These are phyloP conservation scores for Madurella fahalii DNA, from an alignment of 2,329 filamentous ascomycete genomes.

Conservation along the genomic window DNA sequence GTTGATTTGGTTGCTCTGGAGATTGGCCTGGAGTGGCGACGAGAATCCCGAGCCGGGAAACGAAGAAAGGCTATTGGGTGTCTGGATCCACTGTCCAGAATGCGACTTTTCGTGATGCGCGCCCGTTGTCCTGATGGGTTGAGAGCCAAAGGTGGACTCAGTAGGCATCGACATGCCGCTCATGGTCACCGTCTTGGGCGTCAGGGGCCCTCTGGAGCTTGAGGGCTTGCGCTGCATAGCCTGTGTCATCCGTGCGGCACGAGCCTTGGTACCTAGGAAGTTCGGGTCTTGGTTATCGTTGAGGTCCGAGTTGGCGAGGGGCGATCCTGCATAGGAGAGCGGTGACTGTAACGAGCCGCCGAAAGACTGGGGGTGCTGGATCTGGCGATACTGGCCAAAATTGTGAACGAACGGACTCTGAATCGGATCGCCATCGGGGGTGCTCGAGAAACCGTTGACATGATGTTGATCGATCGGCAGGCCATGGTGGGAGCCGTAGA, in stretches of 20 bases:
- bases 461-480: constrained; percentile 64
- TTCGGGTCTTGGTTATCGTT: constrained; percentile 49
- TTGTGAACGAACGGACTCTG: constrained; percentile 82
- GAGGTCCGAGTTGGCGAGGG: constrained; percentile 47
- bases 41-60: constrained; percentile 86
- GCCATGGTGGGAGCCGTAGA: constrained; percentile 53
- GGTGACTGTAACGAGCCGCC: constrained; percentile 52
- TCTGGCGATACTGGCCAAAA: constrained; percentile 72
- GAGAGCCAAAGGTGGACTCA: constrained; percentile 68
- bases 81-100: constrained; percentile 87
- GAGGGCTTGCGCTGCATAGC: constrained; percentile 70
- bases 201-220: constrained; percentile 73
- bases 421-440: constrained; percentile 85
- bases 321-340: constrained; percentile 47
- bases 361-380: constrained; percentile 56
- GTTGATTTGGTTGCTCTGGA: constrained; percentile 73
- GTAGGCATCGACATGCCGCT: constrained; percentile 64
- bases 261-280: constrained; percentile 56
- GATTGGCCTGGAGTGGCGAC: constrained; percentile 67
- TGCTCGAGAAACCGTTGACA: constrained; percentile 81
- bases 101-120: constrained; percentile 73
- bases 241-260: constrained; percentile 53
- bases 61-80: constrained; percentile 76
- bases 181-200: constrained; percentile 77
- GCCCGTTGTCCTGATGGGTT: constrained; percentile 69